Conservation (phyloP, 371 early-diverging fungal genomes). For the Neoconidiobolus thromboides region DNA sequence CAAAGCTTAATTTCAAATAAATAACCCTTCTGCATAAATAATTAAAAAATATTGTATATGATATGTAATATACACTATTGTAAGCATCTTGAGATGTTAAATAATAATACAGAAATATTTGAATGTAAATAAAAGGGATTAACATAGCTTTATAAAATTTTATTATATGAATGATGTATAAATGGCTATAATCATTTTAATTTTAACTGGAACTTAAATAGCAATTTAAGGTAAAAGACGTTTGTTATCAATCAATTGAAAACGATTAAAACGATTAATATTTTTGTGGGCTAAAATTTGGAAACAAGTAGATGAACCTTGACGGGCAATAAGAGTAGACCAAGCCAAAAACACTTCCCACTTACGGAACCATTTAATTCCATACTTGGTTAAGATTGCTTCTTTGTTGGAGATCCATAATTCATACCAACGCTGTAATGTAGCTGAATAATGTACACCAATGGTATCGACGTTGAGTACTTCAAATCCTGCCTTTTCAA, state of each 20-base stretch:
- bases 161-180: no score
- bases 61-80: no score
- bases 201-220: no score
- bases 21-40: no score
- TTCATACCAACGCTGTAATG: conserved; percentile 84
- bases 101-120: no score
- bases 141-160: no score
- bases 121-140: no score
- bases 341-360: conserved; percentile 95
- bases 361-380: conserved; percentile 61
- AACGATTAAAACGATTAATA: conserved; percentile 29
- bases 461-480: conserved; percentile 72
- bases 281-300: conserved; percentile 93
- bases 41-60: no score
- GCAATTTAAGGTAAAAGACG: conserved; percentile 1
- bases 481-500: conserved; percentile 86
- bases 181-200: no score
- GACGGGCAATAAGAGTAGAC: conserved; percentile 83
- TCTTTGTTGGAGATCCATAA: conserved; percentile 93
- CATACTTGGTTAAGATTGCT: conserved; percentile 58
- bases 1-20: no score
- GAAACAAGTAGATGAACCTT: conserved; percentile 90
- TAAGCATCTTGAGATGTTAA: no score
- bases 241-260: neutral
- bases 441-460: conserved; percentile 93